Percentiles rank a stretch among this genome's conserved stretches.
These are phyloP conservation scores for Pseudogymnoascus sp. DNA, from an alignment of 2,329 filamentous ascomycete genomes.

Conservation along the genomic window DNA sequence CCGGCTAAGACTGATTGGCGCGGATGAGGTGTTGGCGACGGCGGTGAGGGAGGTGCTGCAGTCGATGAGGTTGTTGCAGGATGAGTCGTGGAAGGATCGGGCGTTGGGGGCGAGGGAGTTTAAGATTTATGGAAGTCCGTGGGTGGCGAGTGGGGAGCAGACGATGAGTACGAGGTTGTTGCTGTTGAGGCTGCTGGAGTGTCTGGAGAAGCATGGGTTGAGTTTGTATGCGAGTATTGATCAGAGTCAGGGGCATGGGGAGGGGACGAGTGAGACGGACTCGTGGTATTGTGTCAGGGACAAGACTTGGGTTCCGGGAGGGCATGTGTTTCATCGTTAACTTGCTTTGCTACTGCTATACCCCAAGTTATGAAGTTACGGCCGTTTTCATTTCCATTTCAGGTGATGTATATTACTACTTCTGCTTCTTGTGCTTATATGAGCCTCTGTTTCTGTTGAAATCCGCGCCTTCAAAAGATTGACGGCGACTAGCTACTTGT, in stretches of 20 bases:
- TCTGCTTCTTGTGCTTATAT: background rate
- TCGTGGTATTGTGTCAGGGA: slow-evolving; percentile 23
- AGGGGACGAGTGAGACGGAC: slow-evolving; percentile 20
- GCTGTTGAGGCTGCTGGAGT: slow-evolving; percentile 30
- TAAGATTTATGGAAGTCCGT: slow-evolving; percentile 31
- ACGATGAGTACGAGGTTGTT: slow-evolving; percentile 31
- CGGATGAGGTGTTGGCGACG: slow-evolving; percentile 17
- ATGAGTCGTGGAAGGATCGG: slow-evolving; percentile 22
- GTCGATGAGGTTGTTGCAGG: slow-evolving; percentile 15
- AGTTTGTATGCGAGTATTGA: slow-evolving; percentile 34
- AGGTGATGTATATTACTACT: slow-evolving; percentile 4
- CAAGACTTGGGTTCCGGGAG: slow-evolving; percentile 19
- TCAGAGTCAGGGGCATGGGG: slow-evolving; percentile 23
- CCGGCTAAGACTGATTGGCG: slow-evolving; percentile 30
- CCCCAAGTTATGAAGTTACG: background rate
- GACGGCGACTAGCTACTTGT: background rate
- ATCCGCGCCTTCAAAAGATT: background rate
- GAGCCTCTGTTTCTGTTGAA: background rate
- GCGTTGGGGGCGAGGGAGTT: slow-evolving; percentile 23
- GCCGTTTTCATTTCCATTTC: background rate
- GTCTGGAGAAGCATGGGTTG: slow-evolving; percentile 32
- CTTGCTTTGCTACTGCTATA: background rate
- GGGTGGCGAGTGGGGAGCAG: slow-evolving; percentile 27
- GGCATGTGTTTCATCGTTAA: slow-evolving; percentile 20
- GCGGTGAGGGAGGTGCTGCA: slow-evolving; percentile 18